Percentiles rank a stretch among this genome's conserved stretches.
These are phyloP conservation scores for Zymoseptoria ardabiliae DNA, from an alignment of 2,329 filamentous ascomycete species.

Conservation along the genomic window DNA sequence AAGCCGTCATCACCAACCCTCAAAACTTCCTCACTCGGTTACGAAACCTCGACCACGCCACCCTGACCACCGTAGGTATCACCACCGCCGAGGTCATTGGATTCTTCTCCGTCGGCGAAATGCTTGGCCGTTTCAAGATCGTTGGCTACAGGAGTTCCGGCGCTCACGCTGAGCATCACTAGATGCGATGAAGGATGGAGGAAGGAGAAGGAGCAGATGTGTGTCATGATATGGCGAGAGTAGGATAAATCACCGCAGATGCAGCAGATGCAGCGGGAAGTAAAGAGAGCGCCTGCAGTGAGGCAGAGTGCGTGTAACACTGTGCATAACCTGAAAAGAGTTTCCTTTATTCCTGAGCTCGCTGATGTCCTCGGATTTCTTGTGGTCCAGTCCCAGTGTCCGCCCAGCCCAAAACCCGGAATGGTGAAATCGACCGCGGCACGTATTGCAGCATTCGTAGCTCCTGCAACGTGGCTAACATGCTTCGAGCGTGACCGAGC, in stretches of 20 bases:
- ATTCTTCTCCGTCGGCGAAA: constrained; percentile 97
- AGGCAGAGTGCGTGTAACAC: constrained; percentile 19
- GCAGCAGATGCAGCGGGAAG: constrained; percentile 4
- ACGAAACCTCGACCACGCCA: constrained; percentile 62
- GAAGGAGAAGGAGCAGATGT: constrained; percentile 1
- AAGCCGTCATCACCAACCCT: constrained; percentile 50
- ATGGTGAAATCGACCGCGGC: background rate
- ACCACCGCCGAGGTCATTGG: constrained; percentile 79
- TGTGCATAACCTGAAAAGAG: constrained; percentile 18
- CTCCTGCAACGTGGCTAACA: background rate
- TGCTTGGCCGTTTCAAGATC: constrained; percentile 90
- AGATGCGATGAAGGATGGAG: background rate
- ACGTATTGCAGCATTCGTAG: background rate
- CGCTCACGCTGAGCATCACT: constrained; percentile 18
- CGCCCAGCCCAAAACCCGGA: background rate
- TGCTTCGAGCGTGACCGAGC: background rate
- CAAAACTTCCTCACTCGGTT: constrained; percentile 49
- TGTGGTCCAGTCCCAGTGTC: background rate
- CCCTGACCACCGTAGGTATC: constrained; percentile 68
- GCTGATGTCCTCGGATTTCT: background rate
- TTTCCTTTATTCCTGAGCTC: background rate
- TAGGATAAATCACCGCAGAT: constrained; percentile 1
- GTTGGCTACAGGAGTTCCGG: constrained; percentile 62
- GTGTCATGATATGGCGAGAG: constrained; percentile 9
- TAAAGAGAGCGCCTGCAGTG: constrained; percentile 2